Base-by-base conservation (phyloP, 441 rosid genomes). In the Isatis lusitanica region DNA sequence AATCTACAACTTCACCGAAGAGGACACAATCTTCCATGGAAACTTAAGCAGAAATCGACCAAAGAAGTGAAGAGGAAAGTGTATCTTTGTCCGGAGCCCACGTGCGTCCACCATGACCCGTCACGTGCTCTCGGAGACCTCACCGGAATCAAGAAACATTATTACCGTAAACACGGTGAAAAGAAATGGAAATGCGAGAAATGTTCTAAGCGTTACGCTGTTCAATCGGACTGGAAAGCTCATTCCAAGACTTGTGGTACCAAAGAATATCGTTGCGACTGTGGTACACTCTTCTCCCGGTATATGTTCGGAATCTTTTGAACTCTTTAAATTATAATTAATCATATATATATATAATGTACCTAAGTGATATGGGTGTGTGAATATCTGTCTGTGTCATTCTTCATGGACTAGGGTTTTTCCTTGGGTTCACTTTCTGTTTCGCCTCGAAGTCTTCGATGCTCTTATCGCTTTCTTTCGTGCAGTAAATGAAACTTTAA, bases 11-110 rank as follows among this genome's bases (percentile, higher is more conserved):
- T 93, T 36, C 98, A 93, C 83, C 84, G 98, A 81, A 86, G 97
- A 85, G 91, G 98, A 80, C 98, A 94, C 80, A 94, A 91, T 74
- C 84, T 94, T 46, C 98, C 98, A 33, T 94, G 97, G 97, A 94
- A 90, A 76, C 95, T 94, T 4, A 91, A 83, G 82, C 94, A 90
- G 83, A 91, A 90, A 83, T 86, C 82, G 16, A 82, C 86, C 73
- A 87, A 86, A 80, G 97, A 87, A 68, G 97, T 89, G 77, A 85
- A 78, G 87, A 85, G 90, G 78, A 92, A 92, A 81, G 98, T 94
- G 17, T 94, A 91, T 80, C 86, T 94, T 16, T 94, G 98, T 79
- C 98, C 98, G 5, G 98, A 94, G 72, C 93, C 95, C 74, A 83
- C 94, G 47, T 94, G 98, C 83, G 97, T 94, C 74, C 98, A 94